Conservation (phyloP, 306 rosid species). For the Prinsepia uniflora region DNA sequence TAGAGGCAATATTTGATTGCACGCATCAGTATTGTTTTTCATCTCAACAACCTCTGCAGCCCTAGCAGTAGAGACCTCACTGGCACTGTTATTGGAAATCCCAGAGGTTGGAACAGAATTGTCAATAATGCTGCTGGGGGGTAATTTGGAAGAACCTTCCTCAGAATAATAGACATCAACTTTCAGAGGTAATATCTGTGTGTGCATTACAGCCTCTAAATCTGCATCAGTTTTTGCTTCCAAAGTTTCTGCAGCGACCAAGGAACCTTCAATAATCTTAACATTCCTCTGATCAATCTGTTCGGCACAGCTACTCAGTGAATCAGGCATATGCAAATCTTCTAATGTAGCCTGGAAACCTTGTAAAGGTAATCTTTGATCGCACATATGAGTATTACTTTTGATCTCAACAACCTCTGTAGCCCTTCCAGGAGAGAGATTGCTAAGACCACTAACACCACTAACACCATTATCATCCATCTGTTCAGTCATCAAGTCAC, state of each 20-base stretch:
- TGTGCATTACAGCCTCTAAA: slow-evolving; percentile 24
- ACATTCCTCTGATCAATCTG: slow-evolving; percentile 34
- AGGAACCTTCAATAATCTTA: slow-evolving; percentile 13
- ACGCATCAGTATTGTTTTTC: slow-evolving; percentile 27
- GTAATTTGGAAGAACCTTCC: slow-evolving; percentile 29
- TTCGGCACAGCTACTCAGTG: slow-evolving; percentile 25
- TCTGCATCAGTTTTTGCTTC: slow-evolving; percentile 27
- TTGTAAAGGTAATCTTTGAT: slow-evolving; percentile 31
- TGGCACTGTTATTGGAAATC: slow-evolving; percentile 4
- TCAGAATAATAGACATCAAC: slow-evolving; percentile 34
- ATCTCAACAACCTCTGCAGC: slow-evolving; percentile 31
- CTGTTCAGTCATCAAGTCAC: slow-evolving; percentile 29
- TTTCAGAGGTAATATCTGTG: slow-evolving; percentile 27
- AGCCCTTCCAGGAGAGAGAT: slow-evolving; percentile 37
- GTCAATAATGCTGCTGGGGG: slow-evolving; percentile 29
- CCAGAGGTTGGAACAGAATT: slow-evolving; percentile 33
- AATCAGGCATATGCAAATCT: slow-evolving; percentile 40
- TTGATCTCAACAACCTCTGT: slow-evolving; percentile 36
- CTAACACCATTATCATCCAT: slow-evolving; percentile 33
- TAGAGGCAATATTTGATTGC: slow-evolving; percentile 34
- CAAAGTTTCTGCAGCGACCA: slow-evolving; percentile 8
- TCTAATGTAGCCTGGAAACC: slow-evolving; percentile 30
- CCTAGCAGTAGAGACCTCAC: slow-evolving; percentile 32
- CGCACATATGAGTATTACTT: slow-evolving; percentile 25
- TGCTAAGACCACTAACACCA: slow-evolving; percentile 25